phyloP scores from a whole-genome alignment of 495 filamentous ascomycete genomes.

The Aspergillus conjunctus region DNA sequence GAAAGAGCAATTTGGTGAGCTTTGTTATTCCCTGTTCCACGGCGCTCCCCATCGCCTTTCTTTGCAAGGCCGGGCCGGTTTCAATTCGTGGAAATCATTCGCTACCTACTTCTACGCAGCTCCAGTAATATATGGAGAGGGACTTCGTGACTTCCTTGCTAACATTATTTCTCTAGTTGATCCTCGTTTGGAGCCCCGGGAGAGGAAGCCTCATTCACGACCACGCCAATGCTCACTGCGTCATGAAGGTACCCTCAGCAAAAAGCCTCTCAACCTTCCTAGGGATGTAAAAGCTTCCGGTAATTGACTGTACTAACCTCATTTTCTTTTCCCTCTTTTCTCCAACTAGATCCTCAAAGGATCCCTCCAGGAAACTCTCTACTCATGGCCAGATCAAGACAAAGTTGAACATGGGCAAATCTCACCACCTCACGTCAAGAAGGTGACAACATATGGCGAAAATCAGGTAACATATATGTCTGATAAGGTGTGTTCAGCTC shows the following conservation, averaged over 20 bases:
- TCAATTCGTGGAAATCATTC: too few species aligned
- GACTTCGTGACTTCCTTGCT: slow-evolving; percentile 3
- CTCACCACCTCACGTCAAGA: slow-evolving; percentile 47
- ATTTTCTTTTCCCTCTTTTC: neutral
- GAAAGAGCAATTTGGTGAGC: slow-evolving; percentile 81
- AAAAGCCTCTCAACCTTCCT: neutral
- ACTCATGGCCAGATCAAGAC: slow-evolving; percentile 66
- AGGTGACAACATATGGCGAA: slow-evolving; percentile 51
- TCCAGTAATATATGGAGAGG: neutral
- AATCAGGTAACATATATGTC: slow-evolving; percentile 83
- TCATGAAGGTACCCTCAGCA: slow-evolving; percentile 57
- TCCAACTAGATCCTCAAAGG: slow-evolving; percentile 66
- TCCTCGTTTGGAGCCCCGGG: slow-evolving; percentile 93
- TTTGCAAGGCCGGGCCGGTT: neutral
- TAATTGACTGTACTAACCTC: neutral
- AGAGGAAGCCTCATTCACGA: slow-evolving; percentile 85
- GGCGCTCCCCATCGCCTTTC: neutral
- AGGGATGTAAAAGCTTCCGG: neutral
- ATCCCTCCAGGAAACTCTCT: slow-evolving; percentile 75
- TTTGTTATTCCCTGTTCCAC: neutral
- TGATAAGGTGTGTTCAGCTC: slow-evolving; percentile 54
- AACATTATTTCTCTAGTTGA: slow-evolving; percentile 52
- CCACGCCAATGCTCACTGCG: slow-evolving; percentile 80
- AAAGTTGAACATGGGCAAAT: slow-evolving; percentile 48
- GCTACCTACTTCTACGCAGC: too few species aligned